Base-by-base conservation (phyloP, 2,329 filamentous ascomycete species). In the Drechslera avenae region DNA sequence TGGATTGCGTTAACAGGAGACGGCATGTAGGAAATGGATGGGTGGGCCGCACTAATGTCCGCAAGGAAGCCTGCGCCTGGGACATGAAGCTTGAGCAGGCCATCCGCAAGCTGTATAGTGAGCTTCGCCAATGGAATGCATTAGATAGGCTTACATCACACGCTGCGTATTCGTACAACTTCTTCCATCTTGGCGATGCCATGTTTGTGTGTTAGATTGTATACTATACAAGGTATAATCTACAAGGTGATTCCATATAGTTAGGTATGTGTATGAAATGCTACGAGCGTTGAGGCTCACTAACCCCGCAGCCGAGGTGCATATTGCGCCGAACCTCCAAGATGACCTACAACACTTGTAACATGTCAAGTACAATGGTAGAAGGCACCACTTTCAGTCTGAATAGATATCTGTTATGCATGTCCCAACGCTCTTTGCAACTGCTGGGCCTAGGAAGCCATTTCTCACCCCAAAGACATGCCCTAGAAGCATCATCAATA, bases 51-150 rank as follows among this genome's bases (percentile, higher is more conserved):
- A 85, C 83, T 67, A 44, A 86, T 77, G 67, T 90, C 86, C 31
- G 84, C 76, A 31, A 91, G 74, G 66, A 85, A 86, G 46, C 89
- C 88, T 19, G 85, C 86, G 39, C 82, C 80, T 9, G 85, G 79
- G 7, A 86, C 81, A 52, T 86, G 81, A 39, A 91, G 79, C 64
- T 87, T 89, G 47, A 90, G 79, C 2, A 91, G 80, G 5, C 87
- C 87, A 69, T 91, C 88, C 9, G 88, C 89, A 14, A 68, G 59
- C 63, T 67, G 39, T n/a, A 28, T 1, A 68, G 64, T 45, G 16
- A 21, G 7, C 3, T 5, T 4, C 28, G 31, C 9, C 31, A 3
- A 17, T 0, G 16, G 9, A 6, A 28, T 9, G 14, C 23, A 19
- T 5, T 12, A 7, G 31, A 18, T 30, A 18, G 26, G 52, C 66